These are phyloP conservation scores for Cylindrotheca fusiformis DNA, from an alignment of 108 stramenopile species.

Conservation along the genomic window DNA sequence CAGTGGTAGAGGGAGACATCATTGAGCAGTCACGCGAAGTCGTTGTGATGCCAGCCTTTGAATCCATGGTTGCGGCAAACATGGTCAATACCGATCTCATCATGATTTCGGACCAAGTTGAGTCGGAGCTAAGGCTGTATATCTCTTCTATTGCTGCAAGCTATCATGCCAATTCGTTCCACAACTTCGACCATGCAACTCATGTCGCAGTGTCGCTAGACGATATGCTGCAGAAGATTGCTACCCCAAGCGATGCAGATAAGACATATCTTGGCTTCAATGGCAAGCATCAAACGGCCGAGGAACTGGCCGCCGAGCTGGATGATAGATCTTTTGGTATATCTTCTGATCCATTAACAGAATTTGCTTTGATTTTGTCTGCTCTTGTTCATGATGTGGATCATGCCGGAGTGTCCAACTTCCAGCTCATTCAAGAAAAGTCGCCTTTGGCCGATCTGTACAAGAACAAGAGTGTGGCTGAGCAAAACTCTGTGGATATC, in stretches of 20 bases:
- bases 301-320: slow-evolving; percentile 9
- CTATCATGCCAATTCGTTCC: slow-evolving; percentile 40
- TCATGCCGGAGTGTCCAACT: slow-evolving; percentile 25
- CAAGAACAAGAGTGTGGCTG: slow-evolving; percentile 54
- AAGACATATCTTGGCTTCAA: slow-evolving; percentile 1
- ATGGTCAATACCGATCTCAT: neutral
- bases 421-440: slow-evolving; percentile 17
- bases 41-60: slow-evolving; percentile 8
- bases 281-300: neutral
- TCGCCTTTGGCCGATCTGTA: slow-evolving; percentile 41
- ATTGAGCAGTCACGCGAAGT: slow-evolving; percentile 5
- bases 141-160: slow-evolving; percentile 38
- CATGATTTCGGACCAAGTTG: neutral
- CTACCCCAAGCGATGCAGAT: neutral
- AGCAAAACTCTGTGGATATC: slow-evolving; percentile 47
- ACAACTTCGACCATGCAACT: slow-evolving; percentile 44
- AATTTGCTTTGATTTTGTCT: slow-evolving; percentile 45
- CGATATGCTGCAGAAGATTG: slow-evolving; percentile 2
- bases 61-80: neutral
- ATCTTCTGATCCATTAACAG: slow-evolving; percentile 28
- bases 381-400: slow-evolving; percentile 60
- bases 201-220: slow-evolving; percentile 21
- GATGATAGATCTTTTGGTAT: slow-evolving; percentile 9
- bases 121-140: slow-evolving; percentile 15
- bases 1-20: neutral